phyloP scores from a whole-genome alignment of 2,329 filamentous ascomycete species.

The Xylaria sp. region DNA sequence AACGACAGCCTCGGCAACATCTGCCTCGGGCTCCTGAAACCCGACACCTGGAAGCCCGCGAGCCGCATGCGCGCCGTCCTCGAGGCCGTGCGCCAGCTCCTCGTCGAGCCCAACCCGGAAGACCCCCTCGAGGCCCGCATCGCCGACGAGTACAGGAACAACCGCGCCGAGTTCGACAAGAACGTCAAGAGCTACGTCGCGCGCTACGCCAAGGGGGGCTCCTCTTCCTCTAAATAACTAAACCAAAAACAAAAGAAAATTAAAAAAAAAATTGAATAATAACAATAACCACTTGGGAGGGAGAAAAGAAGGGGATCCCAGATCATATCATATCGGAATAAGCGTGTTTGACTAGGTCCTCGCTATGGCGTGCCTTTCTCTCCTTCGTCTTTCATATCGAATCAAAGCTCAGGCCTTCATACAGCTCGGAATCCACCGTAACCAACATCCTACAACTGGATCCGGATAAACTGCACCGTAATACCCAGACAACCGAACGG shows the following conservation, averaged over 20 bases:
- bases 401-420: neutral
- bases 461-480: neutral
- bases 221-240: neutral
- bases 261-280: neutral
- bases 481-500: neutral
- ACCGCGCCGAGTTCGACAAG: constrained; percentile 77
- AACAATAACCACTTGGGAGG: neutral
- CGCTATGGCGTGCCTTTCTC: neutral
- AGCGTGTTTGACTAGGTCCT: neutral
- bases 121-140: constrained; percentile 89
- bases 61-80: constrained; percentile 81
- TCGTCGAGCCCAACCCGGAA: constrained; percentile 85
- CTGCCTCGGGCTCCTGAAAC: constrained; percentile 84
- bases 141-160: constrained; percentile 82
- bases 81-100: constrained; percentile 77
- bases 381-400: neutral
- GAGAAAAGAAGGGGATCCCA: too few species aligned
- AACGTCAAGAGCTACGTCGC: constrained; percentile 78
- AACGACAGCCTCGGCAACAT: constrained; percentile 87
- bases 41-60: constrained; percentile 92
- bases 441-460: too few species aligned
- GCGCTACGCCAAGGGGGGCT: constrained; percentile 70
- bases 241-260: neutral
- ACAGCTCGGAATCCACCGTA: neutral
- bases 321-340: neutral